phyloP scores from a whole-genome alignment of 2,329 filamentous ascomycete species.

The Diaporthe humulicola region DNA sequence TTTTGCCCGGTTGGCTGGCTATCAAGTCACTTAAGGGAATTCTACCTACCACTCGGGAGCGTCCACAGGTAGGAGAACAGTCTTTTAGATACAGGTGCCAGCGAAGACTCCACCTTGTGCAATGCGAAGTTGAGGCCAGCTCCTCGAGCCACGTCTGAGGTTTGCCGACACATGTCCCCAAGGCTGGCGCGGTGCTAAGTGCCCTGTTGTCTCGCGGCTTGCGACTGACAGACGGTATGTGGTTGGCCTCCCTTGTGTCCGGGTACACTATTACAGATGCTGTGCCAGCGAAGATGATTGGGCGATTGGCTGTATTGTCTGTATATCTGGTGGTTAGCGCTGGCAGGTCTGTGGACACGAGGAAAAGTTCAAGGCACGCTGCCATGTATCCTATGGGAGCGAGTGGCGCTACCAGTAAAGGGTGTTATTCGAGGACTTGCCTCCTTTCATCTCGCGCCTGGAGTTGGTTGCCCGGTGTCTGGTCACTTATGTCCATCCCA shows the following conservation, averaged over 20 bases:
- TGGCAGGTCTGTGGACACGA: not conserved
- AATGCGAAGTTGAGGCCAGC: constrained; percentile 1
- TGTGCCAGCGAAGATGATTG: not conserved
- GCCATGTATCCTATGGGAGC: not conserved
- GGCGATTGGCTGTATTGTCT: not conserved
- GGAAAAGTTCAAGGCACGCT: not conserved
- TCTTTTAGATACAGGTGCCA: not conserved
- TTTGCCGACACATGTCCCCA: not conserved
- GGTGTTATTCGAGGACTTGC: too few relatives aligned
- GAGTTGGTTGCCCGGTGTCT: not conserved
- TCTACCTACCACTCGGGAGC: too few relatives aligned
- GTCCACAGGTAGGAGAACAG: not conserved
- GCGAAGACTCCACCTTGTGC: not conserved
- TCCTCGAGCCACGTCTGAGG: constrained; percentile 33
- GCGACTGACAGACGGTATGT: not conserved
- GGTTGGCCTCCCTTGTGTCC: not conserved
- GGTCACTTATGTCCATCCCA: not conserved
- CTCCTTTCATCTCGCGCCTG: not conserved
- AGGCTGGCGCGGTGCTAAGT: constrained; percentile 16
- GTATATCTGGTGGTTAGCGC: not conserved
- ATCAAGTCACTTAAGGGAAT: not conserved
- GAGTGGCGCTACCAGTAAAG: not conserved
- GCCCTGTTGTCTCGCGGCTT: not conserved
- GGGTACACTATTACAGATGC: not conserved
- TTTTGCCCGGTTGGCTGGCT: not conserved